phyloP scores from a whole-genome alignment of 1,139 yeast genomes.

The Saccharomyces hybrid region DNA sequence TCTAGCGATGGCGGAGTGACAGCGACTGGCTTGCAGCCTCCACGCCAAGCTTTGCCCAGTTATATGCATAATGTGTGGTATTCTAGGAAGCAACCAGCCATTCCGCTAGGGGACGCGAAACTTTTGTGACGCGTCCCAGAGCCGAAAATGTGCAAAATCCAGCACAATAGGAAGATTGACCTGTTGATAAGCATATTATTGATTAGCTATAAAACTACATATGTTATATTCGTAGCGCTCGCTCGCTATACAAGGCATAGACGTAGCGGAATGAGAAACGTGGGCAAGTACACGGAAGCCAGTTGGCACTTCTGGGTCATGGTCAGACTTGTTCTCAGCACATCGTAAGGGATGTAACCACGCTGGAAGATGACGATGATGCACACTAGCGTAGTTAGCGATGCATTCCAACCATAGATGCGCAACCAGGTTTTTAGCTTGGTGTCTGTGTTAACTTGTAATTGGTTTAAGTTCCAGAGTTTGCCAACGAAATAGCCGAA shows the following conservation, averaged over 20 bases:
- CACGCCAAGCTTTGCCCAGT: background rate
- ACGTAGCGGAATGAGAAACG: conserved; percentile 24
- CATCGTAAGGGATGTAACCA: conserved; percentile 23
- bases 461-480: conserved; percentile 4
- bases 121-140: background rate
- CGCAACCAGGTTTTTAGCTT: conserved; percentile 14
- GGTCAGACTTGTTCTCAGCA: conserved; percentile 10
- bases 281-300: conserved; percentile 24
- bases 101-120: background rate
- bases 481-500: conserved; percentile 39
- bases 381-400: conserved; percentile 26
- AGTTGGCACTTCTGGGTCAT: conserved; percentile 16
- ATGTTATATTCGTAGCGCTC: background rate
- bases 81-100: background rate
- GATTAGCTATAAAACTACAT: background rate
- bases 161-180: background rate
- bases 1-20: background rate
- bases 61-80: background rate
- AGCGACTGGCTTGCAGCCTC: background rate
- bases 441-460: conserved; percentile 7
- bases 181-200: background rate
- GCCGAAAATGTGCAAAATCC: background rate
- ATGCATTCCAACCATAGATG: conserved; percentile 26
- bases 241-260: conserved; percentile 12
- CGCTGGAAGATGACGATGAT: conserved; percentile 19